Evolutionary conservation across 2,329 filamentous ascomycete species (phyloP), one percentile per base, ranked within the genome.

Genomic region (Cladorrhinum sp.): DNA sequence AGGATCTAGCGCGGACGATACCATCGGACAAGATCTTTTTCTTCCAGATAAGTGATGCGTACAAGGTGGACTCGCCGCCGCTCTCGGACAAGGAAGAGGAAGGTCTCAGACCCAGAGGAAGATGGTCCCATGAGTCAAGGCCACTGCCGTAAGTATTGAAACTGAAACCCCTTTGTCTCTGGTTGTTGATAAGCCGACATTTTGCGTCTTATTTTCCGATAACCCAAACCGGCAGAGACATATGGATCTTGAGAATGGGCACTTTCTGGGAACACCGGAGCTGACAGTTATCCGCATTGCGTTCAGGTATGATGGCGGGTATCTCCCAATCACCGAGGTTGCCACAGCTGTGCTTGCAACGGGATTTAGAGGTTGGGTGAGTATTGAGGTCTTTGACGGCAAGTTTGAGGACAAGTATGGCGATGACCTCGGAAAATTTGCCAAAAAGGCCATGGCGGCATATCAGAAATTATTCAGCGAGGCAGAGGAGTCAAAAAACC

Each of bases 31-130:
- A 89, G 76, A 91, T 93, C 41, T 92, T 84, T 69, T 75, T 92
- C 0, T 71, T 93, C 2, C 90, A 93, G 70, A 86, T 93, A 57
- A 88, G 84, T 2, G 90, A 93, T 70, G 90, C 86, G 0, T 92
- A 92, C 70, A 85, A 81, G 66, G 80, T 85, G 38, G 75, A 78
- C 0, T 74, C 78, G 3, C 85, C 88, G 0, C 69, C 92, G 4
- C 72, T 78, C 22, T 74, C 78, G 3, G 72, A 81, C 50, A 67
- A 71, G 0, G 78, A 83, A 32, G 75, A 81, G 23, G 73, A 76
- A 5, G 87, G 85, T 0, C 67, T 87, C 49, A 73, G 85, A 27
- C 85, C 89, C 0, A 77, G 87, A 32, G 86, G 81, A 0, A 76
- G 81, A 29, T 93, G 90, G 90, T 92, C 88, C 67, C 85, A 89